Conservation (phyloP, 768 basidiomycete genomes). For the Sporobolomyces phaffii region DNA sequence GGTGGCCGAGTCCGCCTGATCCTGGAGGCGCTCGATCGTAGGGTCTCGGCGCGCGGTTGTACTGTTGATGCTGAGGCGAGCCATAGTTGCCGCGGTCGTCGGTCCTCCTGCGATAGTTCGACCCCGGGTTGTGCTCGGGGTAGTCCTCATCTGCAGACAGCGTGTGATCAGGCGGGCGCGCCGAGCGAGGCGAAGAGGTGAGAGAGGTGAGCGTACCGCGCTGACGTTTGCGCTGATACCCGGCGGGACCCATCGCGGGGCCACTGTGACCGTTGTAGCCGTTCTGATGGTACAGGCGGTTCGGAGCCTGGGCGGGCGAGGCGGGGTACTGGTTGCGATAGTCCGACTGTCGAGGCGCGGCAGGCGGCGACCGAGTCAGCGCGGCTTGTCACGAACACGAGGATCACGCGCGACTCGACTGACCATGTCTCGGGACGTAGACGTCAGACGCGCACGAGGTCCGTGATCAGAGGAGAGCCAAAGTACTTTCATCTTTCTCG, state of each 20-base stretch:
- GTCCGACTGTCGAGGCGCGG: too few species aligned
- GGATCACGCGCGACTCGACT: too few species aligned
- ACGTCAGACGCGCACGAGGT: too few species aligned
- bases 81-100: conserved; percentile 28
- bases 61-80: conserved; percentile 28
- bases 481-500: too few species aligned
- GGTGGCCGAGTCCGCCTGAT: neutral
- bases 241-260: neutral
- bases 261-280: conserved; percentile 29
- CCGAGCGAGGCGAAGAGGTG: neutral
- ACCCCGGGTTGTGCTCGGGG: conserved; percentile 23
- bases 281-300: conserved; percentile 13
- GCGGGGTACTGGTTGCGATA: neutral
- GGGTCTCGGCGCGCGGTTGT: neutral
- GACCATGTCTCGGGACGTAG: too few species aligned
- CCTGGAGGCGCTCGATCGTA: too few species aligned
- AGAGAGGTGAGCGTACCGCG: conserved; percentile 5
- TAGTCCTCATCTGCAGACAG: conserved; percentile 29
- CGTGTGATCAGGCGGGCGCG: neutral
- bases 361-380: too few species aligned
- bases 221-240: conserved; percentile 2
- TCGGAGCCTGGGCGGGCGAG: too few species aligned
- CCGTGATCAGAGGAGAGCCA: too few species aligned
- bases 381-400: too few species aligned
- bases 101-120: conserved; percentile 22